Conservation (phyloP, 2,329 filamentous ascomycete genomes). For the Penicillium capsulatum region DNA sequence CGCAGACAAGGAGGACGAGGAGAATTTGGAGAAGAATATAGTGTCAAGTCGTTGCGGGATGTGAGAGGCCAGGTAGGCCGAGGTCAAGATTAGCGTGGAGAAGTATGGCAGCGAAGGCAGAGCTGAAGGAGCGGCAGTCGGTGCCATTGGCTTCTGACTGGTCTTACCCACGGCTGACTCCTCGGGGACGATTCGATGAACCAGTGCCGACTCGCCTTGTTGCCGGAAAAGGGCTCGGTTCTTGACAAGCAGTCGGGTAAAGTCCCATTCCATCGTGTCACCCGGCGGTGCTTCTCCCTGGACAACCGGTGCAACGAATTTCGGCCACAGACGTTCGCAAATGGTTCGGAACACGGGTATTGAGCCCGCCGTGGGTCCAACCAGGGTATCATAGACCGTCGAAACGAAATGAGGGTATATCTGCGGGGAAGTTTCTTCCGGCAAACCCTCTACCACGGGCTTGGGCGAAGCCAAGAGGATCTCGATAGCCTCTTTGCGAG, state of each 20-base stretch:
- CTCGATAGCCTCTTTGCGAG: conserved; percentile 69
- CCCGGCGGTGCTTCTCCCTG: conserved; percentile 55
- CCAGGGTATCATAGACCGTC: conserved; percentile 81
- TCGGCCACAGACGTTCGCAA: conserved; percentile 74
- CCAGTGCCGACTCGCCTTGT: conserved; percentile 43
- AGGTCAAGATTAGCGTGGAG: conserved; percentile 45
- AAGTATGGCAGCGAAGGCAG: conserved; percentile 44
- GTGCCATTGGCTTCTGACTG: conserved; percentile 18
- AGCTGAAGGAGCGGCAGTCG: conserved; percentile 27
- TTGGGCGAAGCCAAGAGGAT: conserved; percentile 63
- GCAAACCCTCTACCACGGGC: conserved; percentile 34
- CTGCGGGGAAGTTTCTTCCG: conserved; percentile 25
- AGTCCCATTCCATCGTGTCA: conserved; percentile 63
- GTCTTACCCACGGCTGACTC: conserved; percentile 16
- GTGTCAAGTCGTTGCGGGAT: conserved; percentile 47
- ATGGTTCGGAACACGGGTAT: conserved; percentile 67
- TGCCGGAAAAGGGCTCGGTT: conserved; percentile 45
- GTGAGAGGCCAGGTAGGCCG: conserved; percentile 47
- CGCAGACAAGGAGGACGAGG: conserved; percentile 41
- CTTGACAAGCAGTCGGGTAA: conserved; percentile 70
- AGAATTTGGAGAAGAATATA: conserved; percentile 49
- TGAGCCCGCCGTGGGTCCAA: conserved; percentile 74
- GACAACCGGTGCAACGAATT: conserved; percentile 73
- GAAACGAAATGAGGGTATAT: conserved; percentile 66
- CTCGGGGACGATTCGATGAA: conserved; percentile 39